These are phyloP conservation scores for Daphne laureola DNA, from an alignment of 441 rosid species.

Conservation along the genomic window DNA sequence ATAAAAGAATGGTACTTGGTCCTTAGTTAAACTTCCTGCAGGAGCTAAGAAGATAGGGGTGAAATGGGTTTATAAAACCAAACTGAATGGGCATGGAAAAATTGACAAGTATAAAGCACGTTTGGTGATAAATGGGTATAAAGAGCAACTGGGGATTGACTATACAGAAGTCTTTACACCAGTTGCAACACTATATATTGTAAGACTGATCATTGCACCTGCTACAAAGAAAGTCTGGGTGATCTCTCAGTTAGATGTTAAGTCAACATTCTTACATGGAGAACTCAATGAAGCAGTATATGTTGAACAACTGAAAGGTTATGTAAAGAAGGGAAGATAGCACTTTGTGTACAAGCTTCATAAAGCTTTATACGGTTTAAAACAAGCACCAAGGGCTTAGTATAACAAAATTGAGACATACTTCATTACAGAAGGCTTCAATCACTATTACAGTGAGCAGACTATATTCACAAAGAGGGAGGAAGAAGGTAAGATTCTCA, in stretches of 20 bases:
- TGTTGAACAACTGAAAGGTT: constrained; percentile 1
- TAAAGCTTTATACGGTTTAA: no score
- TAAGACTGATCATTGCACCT: not conserved
- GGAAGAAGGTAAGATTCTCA: not conserved
- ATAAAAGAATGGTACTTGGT: no score
- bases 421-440: not conserved
- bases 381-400: no score
- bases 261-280: constrained; percentile 8
- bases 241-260: constrained; percentile 4
- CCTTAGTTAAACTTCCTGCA: no score
- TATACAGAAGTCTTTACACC: constrained; percentile 1
- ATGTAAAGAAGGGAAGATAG: not conserved
- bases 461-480: not conserved
- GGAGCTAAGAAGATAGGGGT: constrained; percentile 3
- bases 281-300: constrained; percentile 2
- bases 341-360: no score
- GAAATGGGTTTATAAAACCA: constrained; percentile 8
- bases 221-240: not conserved
- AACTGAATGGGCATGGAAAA: constrained; percentile 5
- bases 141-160: not conserved
- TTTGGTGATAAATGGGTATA: constrained; percentile 6
- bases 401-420: not conserved
- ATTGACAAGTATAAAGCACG: constrained; percentile 3
- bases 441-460: not conserved
- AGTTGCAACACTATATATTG: not conserved